A percentile compares a stretch with the other conserved stretches of the same genome.
Evolutionary conservation across 2,329 filamentous ascomycete genomes (phyloP).

Genomic region (Trichoderma sp.): DNA sequence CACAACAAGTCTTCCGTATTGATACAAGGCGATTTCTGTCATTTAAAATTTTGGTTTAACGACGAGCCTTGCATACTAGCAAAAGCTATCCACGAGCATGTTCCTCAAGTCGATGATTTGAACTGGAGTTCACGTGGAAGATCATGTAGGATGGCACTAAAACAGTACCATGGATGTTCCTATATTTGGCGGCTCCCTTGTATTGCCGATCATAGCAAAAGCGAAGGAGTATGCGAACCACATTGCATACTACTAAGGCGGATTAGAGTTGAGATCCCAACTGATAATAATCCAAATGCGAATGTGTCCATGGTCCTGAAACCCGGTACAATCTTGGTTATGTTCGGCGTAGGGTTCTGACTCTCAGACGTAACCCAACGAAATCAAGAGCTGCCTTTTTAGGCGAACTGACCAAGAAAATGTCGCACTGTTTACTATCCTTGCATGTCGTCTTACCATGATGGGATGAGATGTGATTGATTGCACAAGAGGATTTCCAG

Average conservation of each 20-base stretch:
- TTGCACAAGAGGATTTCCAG: background rate
- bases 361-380: background rate
- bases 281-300: background rate
- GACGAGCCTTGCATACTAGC: too few relatives aligned
- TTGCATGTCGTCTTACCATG: background rate
- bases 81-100: background rate
- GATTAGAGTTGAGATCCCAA: background rate
- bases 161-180: background rate
- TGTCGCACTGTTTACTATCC: background rate
- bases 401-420: background rate
- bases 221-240: background rate
- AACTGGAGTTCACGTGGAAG: background rate
- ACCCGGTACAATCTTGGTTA: background rate
- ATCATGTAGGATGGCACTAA: background rate
- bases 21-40: too few relatives aligned
- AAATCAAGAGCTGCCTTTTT: background rate
- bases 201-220: background rate
- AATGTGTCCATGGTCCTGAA: background rate
- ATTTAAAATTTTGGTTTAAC: background rate
- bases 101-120: background rate
- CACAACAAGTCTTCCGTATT: background rate
- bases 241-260: background rate
- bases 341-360: background rate
- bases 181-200: background rate
- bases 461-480: background rate